Conservation (phyloP, 2,329 filamentous ascomycete species). For the Chlorencoelia australis region DNA sequence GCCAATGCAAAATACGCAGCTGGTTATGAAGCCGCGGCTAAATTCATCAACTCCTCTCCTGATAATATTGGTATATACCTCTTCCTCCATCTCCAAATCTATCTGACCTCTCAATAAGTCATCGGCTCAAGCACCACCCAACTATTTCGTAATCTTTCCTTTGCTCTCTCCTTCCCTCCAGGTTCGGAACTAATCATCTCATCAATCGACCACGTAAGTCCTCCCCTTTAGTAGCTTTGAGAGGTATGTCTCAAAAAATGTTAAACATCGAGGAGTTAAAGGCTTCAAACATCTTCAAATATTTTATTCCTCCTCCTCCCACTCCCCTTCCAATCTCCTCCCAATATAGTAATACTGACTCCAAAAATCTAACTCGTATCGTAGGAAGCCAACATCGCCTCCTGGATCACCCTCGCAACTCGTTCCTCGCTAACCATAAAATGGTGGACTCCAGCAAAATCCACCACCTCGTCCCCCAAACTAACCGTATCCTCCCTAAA, state of each 20-base stretch:
- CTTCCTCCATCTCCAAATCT: background rate
- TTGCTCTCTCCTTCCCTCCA: constrained; percentile 39
- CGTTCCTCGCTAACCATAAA: constrained; percentile 51
- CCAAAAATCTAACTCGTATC: no score
- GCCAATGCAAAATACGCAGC: constrained; percentile 49
- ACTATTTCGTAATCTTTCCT: constrained; percentile 61
- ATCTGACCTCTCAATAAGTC: constrained; percentile 33
- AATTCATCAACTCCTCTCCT: constrained; percentile 56
- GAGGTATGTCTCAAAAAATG: no score
- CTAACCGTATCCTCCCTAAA: constrained; percentile 1
- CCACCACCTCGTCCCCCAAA: constrained; percentile 31
- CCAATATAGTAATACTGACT: no score
- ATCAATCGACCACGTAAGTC: constrained; percentile 62
- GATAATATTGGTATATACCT: constrained; percentile 49
- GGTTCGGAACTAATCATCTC: constrained; percentile 63
- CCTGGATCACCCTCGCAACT: constrained; percentile 61
- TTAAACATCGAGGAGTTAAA: no score
- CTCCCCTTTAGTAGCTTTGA: no score
- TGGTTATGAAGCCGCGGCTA: constrained; percentile 55
- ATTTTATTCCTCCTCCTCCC: no score
- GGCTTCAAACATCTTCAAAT: no score
- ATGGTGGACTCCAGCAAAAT: constrained; percentile 52
- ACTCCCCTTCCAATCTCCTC: no score
- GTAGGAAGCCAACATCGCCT: constrained; percentile 68
- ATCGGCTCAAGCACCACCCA: constrained; percentile 68